Conservation (phyloP, 768 basidiomycete species). For the Dacryopinax primogenitus region DNA sequence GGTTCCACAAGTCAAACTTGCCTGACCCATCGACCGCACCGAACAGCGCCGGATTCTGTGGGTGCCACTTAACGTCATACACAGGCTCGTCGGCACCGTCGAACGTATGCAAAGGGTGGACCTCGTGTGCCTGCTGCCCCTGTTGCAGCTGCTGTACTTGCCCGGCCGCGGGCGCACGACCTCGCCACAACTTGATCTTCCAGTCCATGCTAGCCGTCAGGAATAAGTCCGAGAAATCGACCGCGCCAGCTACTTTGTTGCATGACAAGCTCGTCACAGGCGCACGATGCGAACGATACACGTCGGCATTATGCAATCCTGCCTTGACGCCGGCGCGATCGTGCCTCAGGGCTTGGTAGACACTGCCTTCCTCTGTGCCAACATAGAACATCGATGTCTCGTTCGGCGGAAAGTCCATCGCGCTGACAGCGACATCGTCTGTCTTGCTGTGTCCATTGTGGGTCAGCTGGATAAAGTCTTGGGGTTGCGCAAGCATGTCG, state of each 20-base stretch:
- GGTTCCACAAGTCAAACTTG: constrained; percentile 93
- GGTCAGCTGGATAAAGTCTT: constrained; percentile 56
- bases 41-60: constrained; percentile 85
- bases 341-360: constrained; percentile 93
- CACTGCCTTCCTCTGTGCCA: constrained; percentile 93
- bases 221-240: constrained; percentile 94
- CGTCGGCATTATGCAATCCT: constrained; percentile 82
- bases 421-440: constrained; percentile 88
- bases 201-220: constrained; percentile 88
- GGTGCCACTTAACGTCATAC: constrained; percentile 98
- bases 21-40: constrained; percentile 90
- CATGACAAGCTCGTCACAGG: constrained; percentile 92
- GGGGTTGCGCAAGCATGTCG: constrained; percentile 97
- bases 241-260: constrained; percentile 79
- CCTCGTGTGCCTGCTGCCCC: constrained; percentile 32
- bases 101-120: constrained; percentile 81
- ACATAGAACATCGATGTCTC: constrained; percentile 97
- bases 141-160: constrained; percentile 62
- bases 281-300: constrained; percentile 84
- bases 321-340: constrained; percentile 96
- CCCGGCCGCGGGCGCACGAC: constrained; percentile 34
- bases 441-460: constrained; percentile 93
- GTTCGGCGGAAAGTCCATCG: constrained; percentile 86
- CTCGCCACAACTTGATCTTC: constrained; percentile 94
- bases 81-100: constrained; percentile 98